These are phyloP conservation scores for Penicillium sp. DNA, from an alignment of 2,329 filamentous ascomycete species.

Conservation along the genomic window DNA sequence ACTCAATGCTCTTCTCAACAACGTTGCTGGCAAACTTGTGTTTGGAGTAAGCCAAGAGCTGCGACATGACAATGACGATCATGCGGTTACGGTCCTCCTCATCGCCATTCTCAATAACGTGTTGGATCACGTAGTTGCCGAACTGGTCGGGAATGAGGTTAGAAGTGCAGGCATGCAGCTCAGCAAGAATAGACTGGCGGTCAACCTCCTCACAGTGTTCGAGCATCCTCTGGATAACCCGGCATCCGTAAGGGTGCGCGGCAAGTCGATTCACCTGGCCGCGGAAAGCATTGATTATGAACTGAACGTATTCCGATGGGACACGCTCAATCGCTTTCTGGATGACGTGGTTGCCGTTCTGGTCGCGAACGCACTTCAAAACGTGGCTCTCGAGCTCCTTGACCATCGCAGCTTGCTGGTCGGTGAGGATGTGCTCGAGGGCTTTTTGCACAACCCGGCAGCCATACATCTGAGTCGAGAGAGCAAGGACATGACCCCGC, in stretches of 20 bases:
- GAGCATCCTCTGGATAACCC: slow-evolving; percentile 88
- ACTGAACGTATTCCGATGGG: slow-evolving; percentile 74
- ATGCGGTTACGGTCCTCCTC: slow-evolving; percentile 70
- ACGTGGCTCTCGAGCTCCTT: slow-evolving; percentile 78
- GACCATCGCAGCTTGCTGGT: slow-evolving; percentile 82
- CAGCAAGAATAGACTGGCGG: slow-evolving; percentile 69
- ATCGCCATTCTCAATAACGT: slow-evolving; percentile 78
- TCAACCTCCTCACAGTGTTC: slow-evolving; percentile 75
- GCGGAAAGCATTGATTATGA: slow-evolving; percentile 78
- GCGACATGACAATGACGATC: slow-evolving; percentile 68
- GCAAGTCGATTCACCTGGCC: slow-evolving; percentile 73
- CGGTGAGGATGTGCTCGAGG: slow-evolving; percentile 84
- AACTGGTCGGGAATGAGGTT: slow-evolving; percentile 81
- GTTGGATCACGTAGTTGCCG: slow-evolving; percentile 95
- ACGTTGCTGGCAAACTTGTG: slow-evolving; percentile 98
- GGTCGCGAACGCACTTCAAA: slow-evolving; percentile 74
- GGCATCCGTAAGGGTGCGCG: slow-evolving; percentile 81
- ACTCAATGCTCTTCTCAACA: slow-evolving; percentile 85
- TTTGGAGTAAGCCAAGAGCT: slow-evolving; percentile 76
- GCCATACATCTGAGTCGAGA: slow-evolving; percentile 88
- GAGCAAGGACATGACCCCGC: slow-evolving; percentile 75
- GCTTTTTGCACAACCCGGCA: slow-evolving; percentile 97
- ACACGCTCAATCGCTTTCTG: slow-evolving; percentile 88
- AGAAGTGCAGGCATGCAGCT: slow-evolving; percentile 71
- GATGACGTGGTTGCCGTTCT: slow-evolving; percentile 94